phyloP scores from a whole-genome alignment of 1,139 yeast species.

The Hanseniaspora gamundiae region DNA sequence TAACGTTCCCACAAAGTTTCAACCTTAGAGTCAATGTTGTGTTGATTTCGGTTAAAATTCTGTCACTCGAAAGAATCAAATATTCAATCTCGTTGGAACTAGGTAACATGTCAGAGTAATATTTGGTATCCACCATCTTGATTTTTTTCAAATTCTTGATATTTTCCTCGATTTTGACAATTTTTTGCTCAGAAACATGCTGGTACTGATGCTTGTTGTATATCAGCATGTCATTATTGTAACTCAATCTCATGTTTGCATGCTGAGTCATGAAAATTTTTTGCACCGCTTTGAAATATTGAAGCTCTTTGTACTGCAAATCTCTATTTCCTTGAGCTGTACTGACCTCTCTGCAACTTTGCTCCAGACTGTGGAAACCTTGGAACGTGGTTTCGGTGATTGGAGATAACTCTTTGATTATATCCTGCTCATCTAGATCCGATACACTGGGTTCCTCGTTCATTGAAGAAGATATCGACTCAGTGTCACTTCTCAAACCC shows the following conservation, averaged over 20 bases:
- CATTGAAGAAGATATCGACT: no score
- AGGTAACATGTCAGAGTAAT: constrained; percentile 22
- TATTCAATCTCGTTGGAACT: constrained; percentile 44
- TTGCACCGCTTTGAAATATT: constrained; percentile 19
- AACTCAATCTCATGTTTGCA: not conserved
- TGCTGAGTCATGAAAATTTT: not conserved
- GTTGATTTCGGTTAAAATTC: constrained; percentile 71
- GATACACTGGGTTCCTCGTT: no score
- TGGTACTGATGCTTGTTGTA: not conserved
- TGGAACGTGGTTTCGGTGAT: no score
- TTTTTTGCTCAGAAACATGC: not conserved
- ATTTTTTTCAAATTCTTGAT: not conserved
- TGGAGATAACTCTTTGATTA: no score
- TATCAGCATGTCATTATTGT: not conserved
- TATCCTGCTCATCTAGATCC: no score
- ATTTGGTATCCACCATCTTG: constrained; percentile 7
- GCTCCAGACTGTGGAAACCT: no score
- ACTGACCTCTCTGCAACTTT: not conserved
- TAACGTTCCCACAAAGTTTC: constrained; percentile 29
- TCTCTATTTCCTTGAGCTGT: constrained; percentile 14
- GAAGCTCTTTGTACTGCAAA: constrained; percentile 25
- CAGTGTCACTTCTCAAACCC: no score
- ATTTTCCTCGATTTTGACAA: constrained; percentile 1
- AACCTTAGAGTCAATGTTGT: constrained; percentile 67
- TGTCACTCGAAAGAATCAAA: constrained; percentile 56